Percentiles rank a stretch among this genome's conserved stretches.
Conservation (phyloP, 1,284 basidiomycete genomes). For the Ganoderma multipileum region DNA sequence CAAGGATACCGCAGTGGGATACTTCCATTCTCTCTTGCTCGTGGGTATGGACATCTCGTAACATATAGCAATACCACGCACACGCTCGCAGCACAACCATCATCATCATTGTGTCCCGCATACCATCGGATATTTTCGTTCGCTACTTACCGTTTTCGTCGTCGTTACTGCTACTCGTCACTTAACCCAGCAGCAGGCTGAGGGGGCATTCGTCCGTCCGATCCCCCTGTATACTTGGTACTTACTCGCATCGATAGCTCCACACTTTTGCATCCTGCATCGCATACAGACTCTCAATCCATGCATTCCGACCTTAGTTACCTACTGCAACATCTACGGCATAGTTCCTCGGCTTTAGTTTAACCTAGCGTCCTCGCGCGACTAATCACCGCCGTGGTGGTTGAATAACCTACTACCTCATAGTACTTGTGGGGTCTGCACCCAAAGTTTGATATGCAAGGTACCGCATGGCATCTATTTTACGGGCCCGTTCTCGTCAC, state of each 20-base stretch:
- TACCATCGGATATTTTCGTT: neutral
- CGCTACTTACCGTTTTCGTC: neutral
- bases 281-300: neutral
- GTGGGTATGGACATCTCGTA: neutral
- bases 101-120: neutral
- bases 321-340: neutral
- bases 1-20: neutral
- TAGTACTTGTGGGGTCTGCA: neutral
- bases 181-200: neutral
- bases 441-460: too few species aligned
- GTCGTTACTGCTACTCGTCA: neutral
- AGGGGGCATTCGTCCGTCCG: neutral
- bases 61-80: constrained; percentile 3
- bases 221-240: neutral
- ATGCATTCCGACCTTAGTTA: neutral
- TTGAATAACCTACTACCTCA: too few species aligned
- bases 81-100: constrained; percentile 2
- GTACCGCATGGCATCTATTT: too few species aligned
- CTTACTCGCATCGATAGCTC: neutral
- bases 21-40: neutral
- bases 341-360: neutral
- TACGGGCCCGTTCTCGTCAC: too few species aligned
- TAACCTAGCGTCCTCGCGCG: neutral
- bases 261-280: neutral
- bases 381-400: neutral